Percentiles rank a stretch among this genome's conserved stretches.
phyloP scores from a whole-genome alignment of 306 rosid species.

The Ormosia semicastrata region DNA sequence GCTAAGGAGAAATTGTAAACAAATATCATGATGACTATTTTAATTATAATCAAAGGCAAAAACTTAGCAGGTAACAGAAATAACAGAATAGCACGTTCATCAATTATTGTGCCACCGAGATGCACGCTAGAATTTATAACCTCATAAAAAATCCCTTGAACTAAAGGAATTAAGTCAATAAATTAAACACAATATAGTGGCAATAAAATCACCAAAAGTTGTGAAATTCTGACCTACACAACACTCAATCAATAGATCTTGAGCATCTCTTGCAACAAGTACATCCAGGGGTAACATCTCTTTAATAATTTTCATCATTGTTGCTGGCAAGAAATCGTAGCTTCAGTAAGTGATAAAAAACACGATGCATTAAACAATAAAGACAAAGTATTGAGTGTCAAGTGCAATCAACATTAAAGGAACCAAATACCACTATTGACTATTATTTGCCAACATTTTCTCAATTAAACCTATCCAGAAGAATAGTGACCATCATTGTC shows the following conservation, averaged over 20 bases:
- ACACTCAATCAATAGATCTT: constrained; percentile 95
- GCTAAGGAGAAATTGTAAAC: background rate
- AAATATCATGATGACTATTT: background rate
- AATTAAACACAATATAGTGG: background rate
- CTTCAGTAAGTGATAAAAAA: background rate
- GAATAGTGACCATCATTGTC: background rate
- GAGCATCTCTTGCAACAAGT: constrained; percentile 97
- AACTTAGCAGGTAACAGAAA: background rate
- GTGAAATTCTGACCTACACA: constrained; percentile 79
- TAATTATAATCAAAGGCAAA: background rate
- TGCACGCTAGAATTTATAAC: background rate
- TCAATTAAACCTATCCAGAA: background rate
- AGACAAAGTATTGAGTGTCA: background rate
- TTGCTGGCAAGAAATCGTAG: constrained; percentile 59
- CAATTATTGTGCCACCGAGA: background rate
- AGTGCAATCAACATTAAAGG: background rate
- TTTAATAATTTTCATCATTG: constrained; percentile 97
- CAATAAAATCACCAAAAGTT: background rate
- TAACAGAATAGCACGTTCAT: background rate
- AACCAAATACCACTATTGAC: background rate
- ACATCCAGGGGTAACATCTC: constrained; percentile 99
- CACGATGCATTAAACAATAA: background rate
- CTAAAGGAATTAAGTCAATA: background rate
- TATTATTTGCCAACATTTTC: background rate
- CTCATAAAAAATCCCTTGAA: background rate